Evolutionary conservation across 305 asterid genomes (phyloP), one percentile per base, ranked within the genome.

Genomic region (Striga hermonthica): DNA sequence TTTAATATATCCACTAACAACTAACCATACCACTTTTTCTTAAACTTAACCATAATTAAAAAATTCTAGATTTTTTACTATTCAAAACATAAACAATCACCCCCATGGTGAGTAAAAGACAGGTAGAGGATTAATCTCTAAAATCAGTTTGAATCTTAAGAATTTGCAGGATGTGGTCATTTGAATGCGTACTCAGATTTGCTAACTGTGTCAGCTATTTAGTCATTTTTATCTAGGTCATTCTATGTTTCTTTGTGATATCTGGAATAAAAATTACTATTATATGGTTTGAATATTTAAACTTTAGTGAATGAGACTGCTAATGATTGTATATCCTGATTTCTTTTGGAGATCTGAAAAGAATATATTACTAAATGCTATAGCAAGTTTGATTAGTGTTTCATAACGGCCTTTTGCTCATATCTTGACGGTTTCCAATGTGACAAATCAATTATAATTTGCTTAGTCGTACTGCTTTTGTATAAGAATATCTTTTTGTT

Each of bases 41-140:
- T n/a, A n/a, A n/a, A n/a, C n/a, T n/a, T n/a, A n/a, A n/a, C n/a
- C n/a, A n/a, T n/a, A n/a, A n/a, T n/a, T n/a, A n/a, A n/a, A n/a
- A n/a, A n/a, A n/a, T n/a, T n/a, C n/a, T n/a, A n/a, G n/a, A n/a
- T n/a, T n/a, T n/a, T n/a, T n/a, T n/a, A n/a, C n/a, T n/a, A n/a
- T n/a, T n/a, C n/a, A n/a, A n/a, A n/a, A n/a, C n/a, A n/a, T n/a
- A n/a, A n/a, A n/a, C n/a, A n/a, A n/a, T n/a, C n/a, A n/a, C n/a
- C n/a, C n/a, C n/a, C n/a, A n/a, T n/a, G n/a, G 28, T 15, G n/a
- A 64, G 68, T 50, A 57, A 66, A 50, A 15, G 9, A 58, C 49
- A 64, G 52, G 43, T 65, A 15, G 36, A 54, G 13, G 66, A 52
- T 43, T 56, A 62, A 8, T n/a, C 12, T 48, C 37, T 9, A 44